Conservation (phyloP, 129 eudicot genomes). For the Flaveria sonorensis region DNA sequence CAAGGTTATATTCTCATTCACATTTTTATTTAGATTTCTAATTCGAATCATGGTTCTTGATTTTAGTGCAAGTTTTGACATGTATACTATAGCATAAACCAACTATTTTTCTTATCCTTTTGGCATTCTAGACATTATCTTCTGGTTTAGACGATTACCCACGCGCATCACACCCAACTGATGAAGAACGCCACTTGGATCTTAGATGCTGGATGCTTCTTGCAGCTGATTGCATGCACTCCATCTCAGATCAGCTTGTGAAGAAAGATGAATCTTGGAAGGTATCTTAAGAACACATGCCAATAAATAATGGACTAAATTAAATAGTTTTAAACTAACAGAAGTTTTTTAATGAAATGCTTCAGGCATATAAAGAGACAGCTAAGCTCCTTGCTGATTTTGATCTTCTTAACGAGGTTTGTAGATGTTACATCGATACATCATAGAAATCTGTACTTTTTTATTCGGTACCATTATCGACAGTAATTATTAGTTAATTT, state of each 20-base stretch:
- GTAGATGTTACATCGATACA: slow-evolving; percentile 6
- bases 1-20: slow-evolving; percentile 49
- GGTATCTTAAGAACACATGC: slow-evolving; percentile 39
- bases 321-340: slow-evolving; percentile 1
- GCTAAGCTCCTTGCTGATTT: slow-evolving; percentile 80
- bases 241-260: slow-evolving; percentile 62
- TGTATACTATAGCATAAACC: neutral
- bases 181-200: slow-evolving; percentile 92
- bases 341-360: slow-evolving; percentile 24
- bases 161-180: slow-evolving; percentile 95
- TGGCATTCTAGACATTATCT: slow-evolving; percentile 68
- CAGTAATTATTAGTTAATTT: neutral
- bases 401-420: slow-evolving; percentile 84
- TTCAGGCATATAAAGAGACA: slow-evolving; percentile 72
- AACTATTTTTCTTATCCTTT: slow-evolving; percentile 18
- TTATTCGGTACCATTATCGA: neutral
- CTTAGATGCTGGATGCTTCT: slow-evolving; percentile 99
- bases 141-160: slow-evolving; percentile 99
- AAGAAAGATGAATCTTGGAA: slow-evolving; percentile 47
- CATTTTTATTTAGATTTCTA: neutral
- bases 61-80: slow-evolving; percentile 2
- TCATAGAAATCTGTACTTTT: slow-evolving; percentile 4
- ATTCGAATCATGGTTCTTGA: slow-evolving; percentile 21
- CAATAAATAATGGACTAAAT: neutral
- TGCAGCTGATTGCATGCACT: slow-evolving; percentile 89